Percentiles rank a stretch among this genome's conserved stretches.
Conservation (phyloP, 805 yeast species). For the Schizosaccharomyces lindneri region DNA sequence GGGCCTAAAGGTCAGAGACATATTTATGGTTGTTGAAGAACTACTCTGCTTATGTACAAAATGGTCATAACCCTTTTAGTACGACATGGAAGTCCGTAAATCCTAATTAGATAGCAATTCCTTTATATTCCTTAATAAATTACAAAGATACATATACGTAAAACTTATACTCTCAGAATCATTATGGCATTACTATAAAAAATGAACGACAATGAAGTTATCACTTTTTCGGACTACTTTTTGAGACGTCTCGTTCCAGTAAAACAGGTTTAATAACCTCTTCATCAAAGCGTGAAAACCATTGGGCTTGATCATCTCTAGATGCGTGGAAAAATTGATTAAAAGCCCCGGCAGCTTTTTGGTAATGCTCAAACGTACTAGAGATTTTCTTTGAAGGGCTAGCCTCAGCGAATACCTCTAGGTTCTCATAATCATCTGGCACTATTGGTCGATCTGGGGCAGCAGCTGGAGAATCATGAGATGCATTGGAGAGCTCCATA, state of each 20-base stretch:
- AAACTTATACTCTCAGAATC: no score
- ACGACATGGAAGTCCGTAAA: no score
- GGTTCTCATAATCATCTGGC: background rate
- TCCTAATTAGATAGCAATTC: no score
- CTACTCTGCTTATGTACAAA: background rate
- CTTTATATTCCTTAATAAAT: no score
- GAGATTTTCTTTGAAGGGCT: background rate
- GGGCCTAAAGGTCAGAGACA: background rate
- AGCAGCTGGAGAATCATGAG: conserved; percentile 6
- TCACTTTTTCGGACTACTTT: background rate
- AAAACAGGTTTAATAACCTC: conserved; percentile 16
- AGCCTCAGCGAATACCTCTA: background rate
- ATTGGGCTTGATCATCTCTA: conserved; percentile 53
- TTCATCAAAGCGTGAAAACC: conserved; percentile 89
- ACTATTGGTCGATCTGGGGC: background rate
- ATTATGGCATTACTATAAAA: background rate
- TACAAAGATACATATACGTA: no score
- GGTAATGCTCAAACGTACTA: conserved; percentile 1
- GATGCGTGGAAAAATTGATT: conserved; percentile 6
- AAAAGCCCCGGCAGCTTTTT: conserved; percentile 4
- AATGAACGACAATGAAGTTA: background rate
- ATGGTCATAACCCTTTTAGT: background rate
- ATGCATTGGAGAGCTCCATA: conserved; percentile 3
- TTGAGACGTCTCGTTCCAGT: conserved; percentile 1
- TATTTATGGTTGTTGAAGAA: background rate